A percentile compares a stretch with the other conserved stretches of the same genome.
These are phyloP conservation scores for Cornus controversa DNA, from an alignment of 148 eudicot genomes.

Conservation along the genomic window DNA sequence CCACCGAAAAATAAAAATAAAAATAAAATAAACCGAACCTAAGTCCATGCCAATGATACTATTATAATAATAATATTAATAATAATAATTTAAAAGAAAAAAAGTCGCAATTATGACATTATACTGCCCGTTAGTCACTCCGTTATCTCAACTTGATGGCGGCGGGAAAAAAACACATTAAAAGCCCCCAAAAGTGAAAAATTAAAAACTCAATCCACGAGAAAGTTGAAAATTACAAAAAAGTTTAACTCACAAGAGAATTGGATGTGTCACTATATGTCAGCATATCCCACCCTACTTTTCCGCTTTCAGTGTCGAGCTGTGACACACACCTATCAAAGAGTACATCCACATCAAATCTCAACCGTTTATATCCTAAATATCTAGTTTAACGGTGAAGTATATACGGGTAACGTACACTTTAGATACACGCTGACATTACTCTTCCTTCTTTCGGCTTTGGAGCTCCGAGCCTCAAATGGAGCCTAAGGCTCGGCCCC, in stretches of 20 bases:
- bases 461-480: not conserved
- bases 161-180: constrained; percentile 4
- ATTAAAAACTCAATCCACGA: not conserved
- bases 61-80: too few species aligned
- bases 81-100: too few species aligned
- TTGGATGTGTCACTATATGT: too few species aligned
- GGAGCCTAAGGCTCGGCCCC: constrained; percentile 8
- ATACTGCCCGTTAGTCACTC: not conserved
- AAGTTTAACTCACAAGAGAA: constrained; percentile 9
- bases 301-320: not conserved
- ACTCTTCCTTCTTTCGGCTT: constrained; percentile 1
- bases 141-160: not conserved
- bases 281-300: not conserved
- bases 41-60: too few species aligned
- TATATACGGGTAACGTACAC: not conserved
- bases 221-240: constrained; percentile 2
- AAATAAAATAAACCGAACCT: too few species aligned
- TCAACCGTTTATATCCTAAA: not conserved
- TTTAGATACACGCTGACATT: constrained; percentile 7
- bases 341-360: constrained; percentile 5
- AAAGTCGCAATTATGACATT: too few species aligned
- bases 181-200: constrained; percentile 1
- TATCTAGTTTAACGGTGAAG: not conserved
- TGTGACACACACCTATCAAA: not conserved
- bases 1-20: too few species aligned